phyloP scores from a whole-genome alignment of 148 eudicot genomes.

The Vaccinium vitisidaea region DNA sequence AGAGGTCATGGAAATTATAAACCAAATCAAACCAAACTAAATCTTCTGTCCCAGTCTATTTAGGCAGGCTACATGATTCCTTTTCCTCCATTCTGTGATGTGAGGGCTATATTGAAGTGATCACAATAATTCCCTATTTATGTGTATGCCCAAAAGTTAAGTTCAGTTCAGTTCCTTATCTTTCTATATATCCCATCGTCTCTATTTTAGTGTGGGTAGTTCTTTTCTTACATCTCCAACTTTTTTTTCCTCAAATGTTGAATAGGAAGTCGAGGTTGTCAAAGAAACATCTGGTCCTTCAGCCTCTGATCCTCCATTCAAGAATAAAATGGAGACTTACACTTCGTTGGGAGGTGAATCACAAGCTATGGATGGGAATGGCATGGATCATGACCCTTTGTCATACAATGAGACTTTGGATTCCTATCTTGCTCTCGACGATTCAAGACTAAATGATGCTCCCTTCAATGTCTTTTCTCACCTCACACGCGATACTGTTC shows the following conservation, averaged over 20 bases:
- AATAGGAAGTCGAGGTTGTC: conserved; percentile 40
- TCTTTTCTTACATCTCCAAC: background rate
- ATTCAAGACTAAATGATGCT: conserved; percentile 16
- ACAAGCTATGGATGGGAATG: conserved; percentile 39
- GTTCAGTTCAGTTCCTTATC: conserved; percentile 11
- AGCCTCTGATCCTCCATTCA: conserved; percentile 27
- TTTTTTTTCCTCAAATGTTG: conserved; percentile 6
- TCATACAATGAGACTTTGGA: conserved; percentile 50
- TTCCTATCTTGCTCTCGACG: conserved; percentile 31
- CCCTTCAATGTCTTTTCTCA: conserved; percentile 17
- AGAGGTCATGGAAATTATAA: background rate
- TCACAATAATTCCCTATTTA: background rate
- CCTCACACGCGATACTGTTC: conserved; percentile 20
- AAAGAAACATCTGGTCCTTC: conserved; percentile 21
- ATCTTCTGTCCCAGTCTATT: background rate
- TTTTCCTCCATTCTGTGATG: background rate
- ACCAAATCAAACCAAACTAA: background rate
- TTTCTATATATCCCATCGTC: background rate
- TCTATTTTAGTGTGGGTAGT: background rate
- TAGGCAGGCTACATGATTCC: background rate
- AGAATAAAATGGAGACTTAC: conserved; percentile 25
- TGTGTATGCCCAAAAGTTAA: background rate
- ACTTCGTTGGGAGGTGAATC: conserved; percentile 52
- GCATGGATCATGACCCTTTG: conserved; percentile 31
- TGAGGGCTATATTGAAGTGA: background rate